Base-by-base conservation (phyloP, 352 stramenopile genomes). In the Phytophthora palmivora region DNA sequence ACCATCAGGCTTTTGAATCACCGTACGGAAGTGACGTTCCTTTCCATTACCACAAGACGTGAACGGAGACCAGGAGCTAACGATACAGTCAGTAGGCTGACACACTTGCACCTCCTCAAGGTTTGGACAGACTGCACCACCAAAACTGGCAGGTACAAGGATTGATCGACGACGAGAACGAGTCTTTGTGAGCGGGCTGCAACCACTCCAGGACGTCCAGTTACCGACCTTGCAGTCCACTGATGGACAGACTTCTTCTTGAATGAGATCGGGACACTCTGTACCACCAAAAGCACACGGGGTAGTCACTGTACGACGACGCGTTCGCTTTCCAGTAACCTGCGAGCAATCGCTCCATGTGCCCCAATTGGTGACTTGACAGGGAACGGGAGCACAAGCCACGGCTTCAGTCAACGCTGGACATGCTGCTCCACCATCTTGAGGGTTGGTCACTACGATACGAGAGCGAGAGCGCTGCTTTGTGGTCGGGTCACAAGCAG, bases 41-140 rank as follows among this genome's bases (percentile, higher is more conserved):
- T 63, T 70, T 4, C 45, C 43, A 19, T 14, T 36, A 15, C 76
- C 70, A 37, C 83, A 92, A 4, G 60, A 43, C 7, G 69, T 76
- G 61, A 74, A 92, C 2, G 72, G 69, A n/a, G 66, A 84, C 79
- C 80, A 92, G 1, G 69, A 58, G 7, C 76, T 67, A 3, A 83
- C 54, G n/a, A 80, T 43, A 33, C 81, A 92, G 50, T 89, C 79
- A 0, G 59, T 36, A 1, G 60, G 63, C 6, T 56, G 72, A 33
- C 84, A 92, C 0, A 46, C 9, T 7, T 70, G 38, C 0, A 54
- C 64, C 36, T 89, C 74, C 11, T 58, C 56, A 6, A 89, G 55
- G 10, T 51, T 26, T 0, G 63, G 71, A 33, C 82, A 90, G 12
- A 50, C 37, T 1, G 58, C 30, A 15, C 80, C 78, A 10, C 72